A percentile compares a stretch with the other conserved stretches of the same genome.
Conservation (phyloP, 306 rosid species). For the Biancaea sappan region DNA sequence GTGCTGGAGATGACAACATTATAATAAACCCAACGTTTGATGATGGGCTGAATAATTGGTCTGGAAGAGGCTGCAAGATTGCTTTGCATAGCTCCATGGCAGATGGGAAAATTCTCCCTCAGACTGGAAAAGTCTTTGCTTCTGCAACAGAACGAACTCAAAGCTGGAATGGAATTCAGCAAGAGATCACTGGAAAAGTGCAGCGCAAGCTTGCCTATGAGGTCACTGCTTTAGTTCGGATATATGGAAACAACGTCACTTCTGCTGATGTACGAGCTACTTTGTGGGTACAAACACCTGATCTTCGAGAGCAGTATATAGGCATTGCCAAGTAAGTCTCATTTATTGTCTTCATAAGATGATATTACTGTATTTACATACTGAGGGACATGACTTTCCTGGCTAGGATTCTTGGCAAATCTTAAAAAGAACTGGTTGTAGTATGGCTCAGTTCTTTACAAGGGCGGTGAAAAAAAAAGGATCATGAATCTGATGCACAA, state of each 20-base stretch:
- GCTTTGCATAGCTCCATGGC: conserved; percentile 69
- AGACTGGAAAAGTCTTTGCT: conserved; percentile 73
- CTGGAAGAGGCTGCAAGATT: conserved; percentile 95
- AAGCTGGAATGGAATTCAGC: conserved; percentile 94
- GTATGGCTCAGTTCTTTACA: background rate
- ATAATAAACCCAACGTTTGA: conserved; percentile 74
- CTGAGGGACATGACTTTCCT: conserved; percentile 13
- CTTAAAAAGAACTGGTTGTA: conserved; percentile 2
- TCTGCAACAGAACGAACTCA: conserved; percentile 81
- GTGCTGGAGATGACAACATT: conserved; percentile 55
- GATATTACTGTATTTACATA: background rate
- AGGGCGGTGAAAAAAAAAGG: background rate
- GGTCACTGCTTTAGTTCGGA: conserved; percentile 69
- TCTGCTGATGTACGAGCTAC: conserved; percentile 76
- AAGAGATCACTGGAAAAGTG: conserved; percentile 83
- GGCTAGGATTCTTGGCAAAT: conserved; percentile 18
- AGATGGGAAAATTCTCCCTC: conserved; percentile 75
- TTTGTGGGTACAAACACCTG: conserved; percentile 71
- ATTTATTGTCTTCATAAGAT: background rate
- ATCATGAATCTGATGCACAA: background rate
- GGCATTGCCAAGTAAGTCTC: conserved; percentile 81
- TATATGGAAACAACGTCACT: conserved; percentile 78
- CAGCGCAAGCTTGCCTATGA: conserved; percentile 86
- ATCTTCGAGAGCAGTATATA: conserved; percentile 81
- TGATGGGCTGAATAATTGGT: conserved; percentile 83